Evolutionary conservation across 768 basidiomycete genomes (phyloP).

Genomic region (Agaricus sinodeliciosus): DNA sequence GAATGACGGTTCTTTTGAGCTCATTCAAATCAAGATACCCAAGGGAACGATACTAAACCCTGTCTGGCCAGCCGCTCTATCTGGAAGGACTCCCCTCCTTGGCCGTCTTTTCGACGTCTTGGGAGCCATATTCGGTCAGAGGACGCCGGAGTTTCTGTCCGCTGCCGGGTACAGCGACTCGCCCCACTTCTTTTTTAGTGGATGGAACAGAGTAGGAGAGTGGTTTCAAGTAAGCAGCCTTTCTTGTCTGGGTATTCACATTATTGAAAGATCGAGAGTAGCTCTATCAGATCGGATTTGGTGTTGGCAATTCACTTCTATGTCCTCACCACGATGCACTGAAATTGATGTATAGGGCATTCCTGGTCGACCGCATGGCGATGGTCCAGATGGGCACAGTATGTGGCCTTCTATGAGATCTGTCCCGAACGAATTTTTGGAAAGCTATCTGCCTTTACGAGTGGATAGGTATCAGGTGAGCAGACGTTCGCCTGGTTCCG

Average conservation of each 20-base stretch:
- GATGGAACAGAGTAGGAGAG: slow-evolving; percentile 19
- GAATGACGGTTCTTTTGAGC: slow-evolving; percentile 24
- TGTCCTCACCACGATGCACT: neutral
- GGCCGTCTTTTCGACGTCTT: slow-evolving; percentile 23
- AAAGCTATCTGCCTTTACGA: slow-evolving; percentile 22
- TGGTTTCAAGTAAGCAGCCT: slow-evolving; percentile 21
- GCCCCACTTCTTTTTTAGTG: slow-evolving; percentile 24
- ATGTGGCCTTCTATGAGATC: slow-evolving; percentile 26
- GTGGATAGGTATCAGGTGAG: slow-evolving; percentile 20
- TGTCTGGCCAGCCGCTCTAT: slow-evolving; percentile 22
- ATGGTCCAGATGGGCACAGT: slow-evolving; percentile 24
- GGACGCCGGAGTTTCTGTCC: slow-evolving; percentile 20
- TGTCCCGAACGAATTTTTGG: slow-evolving; percentile 24
- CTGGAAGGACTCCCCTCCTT: slow-evolving; percentile 23
- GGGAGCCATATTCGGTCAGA: slow-evolving; percentile 21
- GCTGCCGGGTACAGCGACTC: slow-evolving; percentile 24
- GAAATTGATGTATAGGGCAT: slow-evolving; percentile 12
- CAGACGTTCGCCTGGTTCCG: neutral
- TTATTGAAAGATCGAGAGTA: neutral
- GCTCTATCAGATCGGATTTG: slow-evolving; percentile 24
- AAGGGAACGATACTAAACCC: slow-evolving; percentile 23
- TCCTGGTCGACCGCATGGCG: slow-evolving; percentile 17
- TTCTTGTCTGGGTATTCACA: neutral
- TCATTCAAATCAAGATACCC: slow-evolving; percentile 22
- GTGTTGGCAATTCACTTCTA: slow-evolving; percentile 7